Conservation (phyloP, 306 rosid genomes). For the Castanea mollissima region DNA sequence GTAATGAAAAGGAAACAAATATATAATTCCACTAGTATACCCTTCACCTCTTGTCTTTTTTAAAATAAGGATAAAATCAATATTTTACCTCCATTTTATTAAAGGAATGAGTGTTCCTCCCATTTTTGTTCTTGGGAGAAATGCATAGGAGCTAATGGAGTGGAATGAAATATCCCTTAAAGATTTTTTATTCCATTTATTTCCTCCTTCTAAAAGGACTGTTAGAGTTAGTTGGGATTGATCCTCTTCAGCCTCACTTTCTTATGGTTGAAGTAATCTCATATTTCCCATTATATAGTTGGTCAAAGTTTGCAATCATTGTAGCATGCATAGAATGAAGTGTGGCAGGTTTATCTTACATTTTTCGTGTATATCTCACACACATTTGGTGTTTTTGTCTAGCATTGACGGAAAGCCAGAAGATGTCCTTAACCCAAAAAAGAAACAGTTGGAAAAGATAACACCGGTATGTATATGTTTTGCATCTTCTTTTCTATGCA, state of each 20-base stretch:
- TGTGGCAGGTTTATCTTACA: not conserved
- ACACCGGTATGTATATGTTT: slow-evolving; percentile 63
- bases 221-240: not conserved
- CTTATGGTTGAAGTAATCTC: not conserved
- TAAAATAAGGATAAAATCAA: no score
- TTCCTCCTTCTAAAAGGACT: no score
- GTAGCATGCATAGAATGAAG: not conserved
- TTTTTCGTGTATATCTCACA: not conserved
- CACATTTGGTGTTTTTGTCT: slow-evolving; percentile 16
- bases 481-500: not conserved
- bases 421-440: slow-evolving; percentile 96
- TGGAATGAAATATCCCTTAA: no score
- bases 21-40: no score
- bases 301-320: not conserved
- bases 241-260: not conserved
- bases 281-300: not conserved
- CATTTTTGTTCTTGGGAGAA: no score
- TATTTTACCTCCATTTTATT: no score
- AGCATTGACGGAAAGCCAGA: slow-evolving; percentile 96
- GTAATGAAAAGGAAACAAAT: no score
- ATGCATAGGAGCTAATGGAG: no score
- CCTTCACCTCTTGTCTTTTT: no score
- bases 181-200: no score
- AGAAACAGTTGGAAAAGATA: slow-evolving; percentile 94
- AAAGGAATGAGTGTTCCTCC: no score